Conservation (phyloP, 441 rosid genomes). For the Pelargonium citronellum region DNA sequence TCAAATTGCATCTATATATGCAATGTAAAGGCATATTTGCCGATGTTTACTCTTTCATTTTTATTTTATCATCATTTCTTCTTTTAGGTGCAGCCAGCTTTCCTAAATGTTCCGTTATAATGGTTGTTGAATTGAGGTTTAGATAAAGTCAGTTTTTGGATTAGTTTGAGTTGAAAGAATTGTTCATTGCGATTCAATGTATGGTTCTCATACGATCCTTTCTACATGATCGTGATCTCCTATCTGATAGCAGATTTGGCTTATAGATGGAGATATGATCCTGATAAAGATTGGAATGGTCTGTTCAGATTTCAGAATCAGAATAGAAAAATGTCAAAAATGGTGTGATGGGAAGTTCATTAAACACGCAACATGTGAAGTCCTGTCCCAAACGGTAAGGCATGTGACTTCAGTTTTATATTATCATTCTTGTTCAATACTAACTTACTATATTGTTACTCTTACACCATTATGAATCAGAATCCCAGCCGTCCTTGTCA, state of each 20-base stretch:
- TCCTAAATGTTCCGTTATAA: too few relatives aligned
- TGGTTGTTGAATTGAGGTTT: too few relatives aligned
- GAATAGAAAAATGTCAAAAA: slow-evolving; percentile 6
- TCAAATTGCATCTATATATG: not conserved
- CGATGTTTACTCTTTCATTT: not conserved
- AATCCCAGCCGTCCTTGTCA: slow-evolving; percentile 22
- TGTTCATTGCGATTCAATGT: too few relatives aligned
- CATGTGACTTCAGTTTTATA: slow-evolving; percentile 12
- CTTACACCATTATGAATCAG: slow-evolving; percentile 3
- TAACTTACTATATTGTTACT: not conserved
- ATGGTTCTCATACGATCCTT: too few relatives aligned
- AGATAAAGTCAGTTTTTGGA: too few relatives aligned
- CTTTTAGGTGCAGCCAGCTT: not conserved
- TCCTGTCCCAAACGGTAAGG: slow-evolving; percentile 14
- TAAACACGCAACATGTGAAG: slow-evolving; percentile 6
- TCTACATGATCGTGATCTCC: not conserved
- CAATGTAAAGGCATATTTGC: not conserved
- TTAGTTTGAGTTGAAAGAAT: too few relatives aligned
- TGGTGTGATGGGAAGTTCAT: slow-evolving; percentile 7
- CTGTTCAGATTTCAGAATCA: slow-evolving; percentile 9
- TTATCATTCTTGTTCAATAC: slow-evolving; percentile 2
- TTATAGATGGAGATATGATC: not conserved
- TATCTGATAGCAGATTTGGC: not conserved
- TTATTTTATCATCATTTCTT: not conserved
- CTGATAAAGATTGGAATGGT: not conserved